These are phyloP conservation scores for Astragalus membranaceus DNA, from an alignment of 306 rosid species.

Conservation along the genomic window DNA sequence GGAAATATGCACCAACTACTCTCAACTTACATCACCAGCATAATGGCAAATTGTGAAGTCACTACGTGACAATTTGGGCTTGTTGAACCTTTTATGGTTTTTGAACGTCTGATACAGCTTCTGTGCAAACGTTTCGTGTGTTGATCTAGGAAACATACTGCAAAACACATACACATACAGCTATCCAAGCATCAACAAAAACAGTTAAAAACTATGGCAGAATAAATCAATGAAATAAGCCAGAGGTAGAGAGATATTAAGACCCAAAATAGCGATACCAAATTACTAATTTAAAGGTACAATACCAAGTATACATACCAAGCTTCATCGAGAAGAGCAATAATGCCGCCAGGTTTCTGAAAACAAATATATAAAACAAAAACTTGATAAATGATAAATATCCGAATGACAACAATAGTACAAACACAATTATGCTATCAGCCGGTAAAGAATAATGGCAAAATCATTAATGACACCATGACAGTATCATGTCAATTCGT, in stretches of 20 bases:
- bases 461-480: background rate
- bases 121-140: conserved; percentile 96
- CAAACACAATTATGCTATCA: background rate
- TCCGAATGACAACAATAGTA: conserved; percentile 6
- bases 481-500: background rate
- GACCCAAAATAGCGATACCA: background rate
- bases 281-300: conserved; percentile 11
- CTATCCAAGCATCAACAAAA: conserved; percentile 16
- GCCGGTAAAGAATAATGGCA: conserved; percentile 4
- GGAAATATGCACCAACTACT: background rate
- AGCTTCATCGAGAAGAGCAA: conserved; percentile 98
- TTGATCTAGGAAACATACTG: conserved; percentile 99
- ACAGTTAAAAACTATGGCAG: background rate
- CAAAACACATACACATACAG: conserved; percentile 29
- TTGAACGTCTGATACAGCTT: conserved; percentile 95
- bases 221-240: conserved; percentile 7
- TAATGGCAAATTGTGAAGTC: conserved; percentile 99
- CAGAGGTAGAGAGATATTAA: background rate
- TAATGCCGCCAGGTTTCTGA: conserved; percentile 99
- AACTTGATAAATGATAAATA: conserved; percentile 1
- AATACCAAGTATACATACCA: conserved; percentile 52
- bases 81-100: conserved; percentile 82
- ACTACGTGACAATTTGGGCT: conserved; percentile 85
- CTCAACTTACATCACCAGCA: conserved; percentile 94
- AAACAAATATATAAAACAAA: conserved; percentile 20